Evolutionary conservation across 208 protist species (phyloP).

Genomic region (Wallacemonas sp.): DNA sequence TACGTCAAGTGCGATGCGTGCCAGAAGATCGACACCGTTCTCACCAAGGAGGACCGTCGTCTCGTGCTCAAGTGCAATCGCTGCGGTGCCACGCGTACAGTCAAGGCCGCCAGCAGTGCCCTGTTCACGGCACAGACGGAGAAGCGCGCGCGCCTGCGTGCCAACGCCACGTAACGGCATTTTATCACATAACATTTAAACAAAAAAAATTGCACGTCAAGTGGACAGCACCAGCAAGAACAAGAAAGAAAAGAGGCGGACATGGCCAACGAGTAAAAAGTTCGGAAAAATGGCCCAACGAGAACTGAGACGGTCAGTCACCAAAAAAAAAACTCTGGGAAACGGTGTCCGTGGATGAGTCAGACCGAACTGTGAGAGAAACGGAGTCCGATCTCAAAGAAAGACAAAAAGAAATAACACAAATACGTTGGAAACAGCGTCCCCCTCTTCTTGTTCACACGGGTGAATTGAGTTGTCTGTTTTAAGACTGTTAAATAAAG

Average conservation of each 20-base stretch:
- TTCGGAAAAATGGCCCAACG: too few species aligned
- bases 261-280: too few species aligned
- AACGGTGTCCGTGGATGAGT: too few species aligned
- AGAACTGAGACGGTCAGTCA: too few species aligned
- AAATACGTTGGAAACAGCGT: too few species aligned
- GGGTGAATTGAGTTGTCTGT: too few species aligned
- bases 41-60: conserved; percentile 77
- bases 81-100: conserved; percentile 80
- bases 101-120: conserved; percentile 57
- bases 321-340: too few species aligned
- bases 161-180: conserved; percentile 32
- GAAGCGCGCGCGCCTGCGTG: conserved; percentile 73
- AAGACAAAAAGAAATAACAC: too few species aligned
- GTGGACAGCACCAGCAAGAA: conserved; percentile 2
- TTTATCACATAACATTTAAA: conserved; percentile 70
- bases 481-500: too few species aligned
- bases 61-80: conserved; percentile 76
- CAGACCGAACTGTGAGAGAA: too few species aligned
- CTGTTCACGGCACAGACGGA: conserved; percentile 79
- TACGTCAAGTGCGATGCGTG: conserved; percentile 93
- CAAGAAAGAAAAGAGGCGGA: conserved; percentile 13
- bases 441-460: too few species aligned
- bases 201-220: background rate
- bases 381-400: too few species aligned
- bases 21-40: conserved; percentile 84